Base-by-base conservation (phyloP, 2,329 filamentous ascomycete species). In the Nigrospora sphaerica region DNA sequence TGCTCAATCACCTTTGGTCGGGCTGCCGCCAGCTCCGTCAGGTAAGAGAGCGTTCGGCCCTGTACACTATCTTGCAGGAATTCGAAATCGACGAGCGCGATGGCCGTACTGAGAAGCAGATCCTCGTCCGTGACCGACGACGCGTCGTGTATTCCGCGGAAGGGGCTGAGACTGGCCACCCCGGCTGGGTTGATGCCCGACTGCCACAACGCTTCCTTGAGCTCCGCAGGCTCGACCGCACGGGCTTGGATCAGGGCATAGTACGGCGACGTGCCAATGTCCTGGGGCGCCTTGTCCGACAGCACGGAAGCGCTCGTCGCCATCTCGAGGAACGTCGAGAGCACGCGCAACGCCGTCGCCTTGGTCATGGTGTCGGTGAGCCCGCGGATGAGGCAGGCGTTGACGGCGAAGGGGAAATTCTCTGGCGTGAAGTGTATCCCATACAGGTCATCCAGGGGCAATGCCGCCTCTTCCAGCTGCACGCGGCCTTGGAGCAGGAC, bases 341-440 rank as follows among this genome's bases (percentile, higher is more conserved):
- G 61, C 4, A 85, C 78, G 17, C 78, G 72, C 42, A 84, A 71
- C 3, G 81, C 74, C 13, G 75, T 76, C 12, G 72, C 60, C 53
- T 77, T 78, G 10, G 82, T 86, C 35, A 74, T 69, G 2, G 76
- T 75, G 52, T 85, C 81, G 0, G 80, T 81, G 13, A 86, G 69
- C 1, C 82, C 83, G 37, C 83, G 75, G 3, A 81, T 75, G 4
- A 86, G 66, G 51, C 78, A 81, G 14, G 81, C 81, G 54, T 78
- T 83, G 1, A 84, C 74, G 0, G 83, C 81, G 53, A 81, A 82
- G 56, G 86, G 82, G 59, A 86, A 86, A 49, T 75, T 81, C 14
- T 85, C 79, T 6, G 66, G 60, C 32, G 72, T 78, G 56, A 86
- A 86, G 51, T 80, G 78, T 35, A 86, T 75, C 6, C 81, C 82